Evolutionary conservation across 177 flowering plant species (phyloP).

Genomic region (Telopea speciosissima): DNA sequence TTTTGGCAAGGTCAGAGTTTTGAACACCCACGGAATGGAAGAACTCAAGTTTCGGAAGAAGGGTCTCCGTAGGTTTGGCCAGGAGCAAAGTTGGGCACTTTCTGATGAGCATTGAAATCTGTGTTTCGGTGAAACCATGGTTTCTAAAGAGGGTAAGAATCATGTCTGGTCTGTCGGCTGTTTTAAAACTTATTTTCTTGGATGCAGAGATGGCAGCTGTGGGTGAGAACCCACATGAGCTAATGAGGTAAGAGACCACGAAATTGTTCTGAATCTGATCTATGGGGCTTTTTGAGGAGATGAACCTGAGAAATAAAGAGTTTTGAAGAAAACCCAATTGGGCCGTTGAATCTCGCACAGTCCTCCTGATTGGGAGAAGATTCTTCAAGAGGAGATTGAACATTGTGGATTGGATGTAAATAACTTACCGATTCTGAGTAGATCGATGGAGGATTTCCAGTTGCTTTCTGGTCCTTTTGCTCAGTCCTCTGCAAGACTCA

Average conservation of each 20-base stretch:
- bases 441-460: too few species aligned
- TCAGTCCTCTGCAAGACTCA: not conserved
- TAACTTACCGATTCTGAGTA: not conserved
- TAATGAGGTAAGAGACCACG: not conserved
- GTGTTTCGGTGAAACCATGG: slow-evolving; percentile 15
- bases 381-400: not conserved
- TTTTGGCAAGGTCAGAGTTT: not conserved
- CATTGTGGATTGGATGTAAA: not conserved
- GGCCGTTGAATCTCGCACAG: not conserved
- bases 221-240: not conserved
- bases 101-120: slow-evolving; percentile 10
- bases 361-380: not conserved
- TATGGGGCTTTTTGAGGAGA: not conserved
- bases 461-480: not conserved
- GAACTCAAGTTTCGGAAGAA: slow-evolving; percentile 22
- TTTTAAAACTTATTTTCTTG: not conserved
- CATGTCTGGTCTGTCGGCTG: not conserved
- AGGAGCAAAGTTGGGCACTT: not conserved
- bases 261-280: not conserved
- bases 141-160: slow-evolving; percentile 8
- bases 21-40: slow-evolving; percentile 12
- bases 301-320: not conserved
- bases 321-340: not conserved
- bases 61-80: slow-evolving; percentile 14
- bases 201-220: not conserved